Evolutionary conservation across 192 early-diverging fungal species (phyloP).

Genomic region (Powellomyces hirtus): DNA sequence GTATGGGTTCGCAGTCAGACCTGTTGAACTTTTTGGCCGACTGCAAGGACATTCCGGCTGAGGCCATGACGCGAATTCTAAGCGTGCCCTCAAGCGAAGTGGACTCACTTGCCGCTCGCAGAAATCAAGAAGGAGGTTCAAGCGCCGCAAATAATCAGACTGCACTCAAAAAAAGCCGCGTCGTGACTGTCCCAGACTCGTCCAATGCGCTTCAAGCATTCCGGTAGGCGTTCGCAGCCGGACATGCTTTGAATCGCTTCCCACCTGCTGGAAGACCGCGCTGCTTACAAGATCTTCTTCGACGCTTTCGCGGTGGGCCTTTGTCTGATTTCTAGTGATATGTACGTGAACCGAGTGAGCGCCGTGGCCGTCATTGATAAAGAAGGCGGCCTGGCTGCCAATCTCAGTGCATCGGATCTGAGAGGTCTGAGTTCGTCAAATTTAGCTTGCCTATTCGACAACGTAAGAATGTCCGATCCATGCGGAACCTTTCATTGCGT

Average conservation of each 20-base stretch:
- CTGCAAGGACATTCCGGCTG: constrained; percentile 17
- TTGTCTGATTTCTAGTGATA: constrained; percentile 6
- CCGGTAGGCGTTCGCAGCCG: constrained; percentile 21
- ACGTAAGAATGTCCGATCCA: too few species aligned
- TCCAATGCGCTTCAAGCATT: constrained; percentile 42
- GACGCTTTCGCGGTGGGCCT: not conserved
- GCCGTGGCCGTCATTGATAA: constrained; percentile 67
- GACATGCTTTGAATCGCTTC: too few species aligned
- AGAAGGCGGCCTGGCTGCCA: constrained; percentile 57
- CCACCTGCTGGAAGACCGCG: not conserved
- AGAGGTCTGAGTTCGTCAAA: constrained; percentile 64
- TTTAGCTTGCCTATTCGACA: constrained; percentile 55
- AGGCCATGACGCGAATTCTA: constrained; percentile 14
- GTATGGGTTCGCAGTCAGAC: constrained; percentile 23
- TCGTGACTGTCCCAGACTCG: constrained; percentile 39
- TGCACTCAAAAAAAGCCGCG: not conserved
- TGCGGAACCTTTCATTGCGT: too few species aligned
- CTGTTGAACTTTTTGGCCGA: constrained; percentile 30
- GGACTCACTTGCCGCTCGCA: constrained; percentile 2
- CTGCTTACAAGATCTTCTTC: not conserved
- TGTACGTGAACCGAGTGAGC: constrained; percentile 46
- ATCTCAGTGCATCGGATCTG: constrained; percentile 71
- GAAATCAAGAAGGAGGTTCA: not conserved
- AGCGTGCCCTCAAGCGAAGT: constrained; percentile 4
- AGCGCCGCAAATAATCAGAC: not conserved